Evolutionary conservation across 805 yeast species (phyloP).

Genomic region (Candida peoriensis): DNA sequence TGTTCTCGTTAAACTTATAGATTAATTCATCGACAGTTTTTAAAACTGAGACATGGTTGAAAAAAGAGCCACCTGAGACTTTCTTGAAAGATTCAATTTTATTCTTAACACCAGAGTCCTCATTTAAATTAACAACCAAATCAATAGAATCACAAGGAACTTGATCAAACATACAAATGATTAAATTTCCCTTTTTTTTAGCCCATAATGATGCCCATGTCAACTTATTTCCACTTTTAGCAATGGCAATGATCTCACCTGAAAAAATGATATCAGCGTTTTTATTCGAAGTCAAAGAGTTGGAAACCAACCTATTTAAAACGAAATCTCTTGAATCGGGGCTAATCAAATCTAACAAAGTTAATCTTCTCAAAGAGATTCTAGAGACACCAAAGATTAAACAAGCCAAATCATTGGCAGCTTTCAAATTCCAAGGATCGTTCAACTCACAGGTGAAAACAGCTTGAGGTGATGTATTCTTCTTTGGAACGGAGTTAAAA

Average conservation of each 20-base stretch:
- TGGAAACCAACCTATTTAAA: constrained; percentile 43
- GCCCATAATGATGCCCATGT: constrained; percentile 94
- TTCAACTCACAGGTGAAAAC: constrained; percentile 72
- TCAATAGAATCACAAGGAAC: constrained; percentile 70
- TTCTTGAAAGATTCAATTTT: constrained; percentile 18
- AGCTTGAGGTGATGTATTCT: constrained; percentile 73
- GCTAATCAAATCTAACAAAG: constrained; percentile 72
- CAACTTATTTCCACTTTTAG: constrained; percentile 55
- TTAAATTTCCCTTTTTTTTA: constrained; percentile 60
- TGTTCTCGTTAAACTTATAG: constrained; percentile 17
- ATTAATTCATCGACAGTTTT: constrained; percentile 24
- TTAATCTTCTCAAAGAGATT: constrained; percentile 52
- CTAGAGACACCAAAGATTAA: constrained; percentile 78
- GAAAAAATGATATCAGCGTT: constrained; percentile 53
- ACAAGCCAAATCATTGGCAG: constrained; percentile 88
- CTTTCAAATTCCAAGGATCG: constrained; percentile 75
- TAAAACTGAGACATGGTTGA: constrained; percentile 9
- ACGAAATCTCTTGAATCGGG: constrained; percentile 73
- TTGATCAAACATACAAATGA: constrained; percentile 84
- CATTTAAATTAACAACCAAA: constrained; percentile 33
- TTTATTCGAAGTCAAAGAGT: constrained; percentile 25
- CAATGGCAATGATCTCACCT: constrained; percentile 82
- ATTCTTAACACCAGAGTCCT: no score
- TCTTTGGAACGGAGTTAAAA: constrained; percentile 65
- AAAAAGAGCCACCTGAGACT: constrained; percentile 20